Evolutionary conservation across 2,329 filamentous ascomycete species (phyloP), one percentile per base, ranked within the genome.

Genomic region (Cladophialophora immunda): DNA sequence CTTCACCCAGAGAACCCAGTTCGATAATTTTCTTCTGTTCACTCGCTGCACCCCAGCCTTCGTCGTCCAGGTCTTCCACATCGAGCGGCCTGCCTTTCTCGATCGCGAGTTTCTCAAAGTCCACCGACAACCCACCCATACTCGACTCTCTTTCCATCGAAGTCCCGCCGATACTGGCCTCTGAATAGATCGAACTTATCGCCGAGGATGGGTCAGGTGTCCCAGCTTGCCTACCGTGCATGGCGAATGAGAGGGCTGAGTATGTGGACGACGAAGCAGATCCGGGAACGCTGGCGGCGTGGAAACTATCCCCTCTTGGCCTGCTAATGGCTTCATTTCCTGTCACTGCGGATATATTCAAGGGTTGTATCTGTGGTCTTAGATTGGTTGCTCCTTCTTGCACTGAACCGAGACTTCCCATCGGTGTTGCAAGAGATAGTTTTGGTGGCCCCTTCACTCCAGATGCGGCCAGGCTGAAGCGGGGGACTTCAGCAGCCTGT

Each of bases 11-110:
- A 75, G 91, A 93, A 30, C 94, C 95, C 30, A 97, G 81, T 79
- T 99, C 93, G 58, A 92, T 84, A 69, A 99, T 96, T 74, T 93
- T 88, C 72, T 92, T 91, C 76, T 97, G 92, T 78, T 92, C 87
- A 76, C 93, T 97, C 11, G 94, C 95, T 59, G 96, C 94, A 76
- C 92, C 89, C 95, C 95, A 99, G 22, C 93, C 93, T 70, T 97
- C 92, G 74, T 97, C 94, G 76, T 98, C 94, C 57, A 99, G 81
- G 72, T 98, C 94, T 74, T 97, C 94, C 3, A 97, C 94, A 78
- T 99, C 95, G 45, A 94, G 81, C 27, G 90, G 91, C 70, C 92
- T 86, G 38, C 93, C 93, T 78, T 90, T 93, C 72, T 97, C 93
- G 54, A 95, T 78, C 58, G 88, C 91, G 73, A 97, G 80, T 78